A percentile compares a stretch with the other conserved stretches of the same genome.
Conservation (phyloP, 768 basidiomycete genomes). For the Sarcomyxa edulis region DNA sequence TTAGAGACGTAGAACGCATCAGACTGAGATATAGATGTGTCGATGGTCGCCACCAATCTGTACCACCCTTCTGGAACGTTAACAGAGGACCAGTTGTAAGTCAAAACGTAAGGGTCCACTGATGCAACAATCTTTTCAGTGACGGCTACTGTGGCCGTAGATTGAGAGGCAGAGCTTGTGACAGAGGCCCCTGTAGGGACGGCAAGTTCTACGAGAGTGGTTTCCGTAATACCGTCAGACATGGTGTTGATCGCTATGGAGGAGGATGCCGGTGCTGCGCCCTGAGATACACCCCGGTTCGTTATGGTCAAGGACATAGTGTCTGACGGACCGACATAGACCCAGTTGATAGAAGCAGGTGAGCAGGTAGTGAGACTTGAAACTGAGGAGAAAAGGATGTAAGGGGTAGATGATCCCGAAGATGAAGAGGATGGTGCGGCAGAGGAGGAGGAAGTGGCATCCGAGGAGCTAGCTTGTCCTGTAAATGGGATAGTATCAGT, state of each 20-base stretch:
- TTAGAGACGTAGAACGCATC: constrained; percentile 27
- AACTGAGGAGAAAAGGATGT: constrained; percentile 15
- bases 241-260: constrained; percentile 7
- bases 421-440: constrained; percentile 4
- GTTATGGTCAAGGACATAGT: constrained; percentile 30
- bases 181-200: constrained; percentile 4
- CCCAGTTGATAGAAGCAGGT: constrained; percentile 28
- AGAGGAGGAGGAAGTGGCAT: neutral
- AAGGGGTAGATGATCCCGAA: constrained; percentile 1
- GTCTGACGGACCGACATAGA: constrained; percentile 26
- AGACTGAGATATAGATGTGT: constrained; percentile 14
- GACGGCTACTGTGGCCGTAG: constrained; percentile 12
- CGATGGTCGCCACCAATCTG: constrained; percentile 20
- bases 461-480: neutral
- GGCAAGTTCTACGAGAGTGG: neutral
- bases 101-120: constrained; percentile 18
- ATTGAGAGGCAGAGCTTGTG: constrained; percentile 11
- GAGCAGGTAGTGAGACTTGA: constrained; percentile 21
- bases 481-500: neutral
- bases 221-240: neutral
- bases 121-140: constrained; percentile 18
- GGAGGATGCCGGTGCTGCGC: constrained; percentile 10
- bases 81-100: constrained; percentile 41
- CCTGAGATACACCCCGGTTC: constrained; percentile 28
- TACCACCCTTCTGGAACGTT: constrained; percentile 48